Evolutionary conservation across 768 basidiomycete genomes (phyloP), one percentile per base, ranked within the genome.

Genomic region (Tricholoma saponaceum): DNA sequence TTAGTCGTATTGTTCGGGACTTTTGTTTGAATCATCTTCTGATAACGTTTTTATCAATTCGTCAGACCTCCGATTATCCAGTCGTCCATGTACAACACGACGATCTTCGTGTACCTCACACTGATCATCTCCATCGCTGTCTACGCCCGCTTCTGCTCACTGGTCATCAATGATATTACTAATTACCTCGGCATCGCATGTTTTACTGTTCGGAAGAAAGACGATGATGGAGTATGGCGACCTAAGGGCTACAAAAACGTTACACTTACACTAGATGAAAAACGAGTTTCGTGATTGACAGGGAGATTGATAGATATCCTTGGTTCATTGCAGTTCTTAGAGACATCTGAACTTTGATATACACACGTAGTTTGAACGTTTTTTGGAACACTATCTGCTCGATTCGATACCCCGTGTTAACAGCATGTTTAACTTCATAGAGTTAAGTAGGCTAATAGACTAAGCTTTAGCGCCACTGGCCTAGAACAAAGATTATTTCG

Each of bases 171-270:
- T 58, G 89, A 95, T 62, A 92, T 98, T 72, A 96, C 93, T 56
- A 83, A 94, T 58, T 89, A 88, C 72, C 81, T 96, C 60, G 96
- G 96, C 12, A 93, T 97, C 64, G 96, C 93, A 1, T 98, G 94
- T 75, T 94, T 97, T 67, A 93, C 90, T 14, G 94, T 97, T 46
- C 79, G 86, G 55, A 95, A 91, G 76, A 90, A 85, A 80, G 92
- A 93, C 62, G 74, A 74, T 35, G 70, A 80, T 47, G 89, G 89
- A 10, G 74, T 79, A 16, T 91, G 89, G 89, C 62, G 61, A 25
- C 54, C 62, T 28, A 65, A 67, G 56, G 61, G 61, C n/a, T 57
- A 60, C 32, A 64, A 64, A 26, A 57, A 30, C 14, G 39, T 12
- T 13, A 44, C 44, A 20, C 53, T 41, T 12, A 26, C 28, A 20